A percentile compares a stretch with the other conserved stretches of the same genome.
Conservation (phyloP, 1,284 basidiomycete genomes). For the Boletus albobrunnescens region DNA sequence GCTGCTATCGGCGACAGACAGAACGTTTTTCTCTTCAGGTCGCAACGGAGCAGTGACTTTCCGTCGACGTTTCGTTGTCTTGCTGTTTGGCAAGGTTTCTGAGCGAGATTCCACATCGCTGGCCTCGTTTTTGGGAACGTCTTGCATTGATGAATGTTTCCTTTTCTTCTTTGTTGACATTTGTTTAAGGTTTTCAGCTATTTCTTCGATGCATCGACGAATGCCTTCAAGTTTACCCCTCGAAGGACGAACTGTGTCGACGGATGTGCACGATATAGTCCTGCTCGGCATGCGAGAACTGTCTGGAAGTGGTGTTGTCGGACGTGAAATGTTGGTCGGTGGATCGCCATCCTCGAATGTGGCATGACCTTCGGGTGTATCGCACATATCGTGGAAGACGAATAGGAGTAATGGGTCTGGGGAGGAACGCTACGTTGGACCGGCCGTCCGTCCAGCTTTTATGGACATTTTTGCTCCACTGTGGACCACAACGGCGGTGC, state of each 20-base stretch:
- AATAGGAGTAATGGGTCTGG: not conserved
- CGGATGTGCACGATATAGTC: constrained; percentile 17
- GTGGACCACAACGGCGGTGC: constrained; percentile 7
- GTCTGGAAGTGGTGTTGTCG: constrained; percentile 12
- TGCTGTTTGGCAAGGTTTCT: not conserved
- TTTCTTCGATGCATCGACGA: constrained; percentile 19
- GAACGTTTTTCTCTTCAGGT: not conserved
- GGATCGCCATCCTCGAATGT: not conserved
- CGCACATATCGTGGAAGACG: not conserved
- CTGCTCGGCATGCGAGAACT: constrained; percentile 14
- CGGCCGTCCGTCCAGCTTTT: constrained; percentile 4
- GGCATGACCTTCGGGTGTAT: not conserved
- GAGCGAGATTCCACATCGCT: not conserved
- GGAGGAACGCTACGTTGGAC: not conserved
- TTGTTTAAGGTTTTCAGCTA: constrained; percentile 8
- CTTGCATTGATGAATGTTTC: not conserved
- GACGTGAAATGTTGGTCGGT: not conserved
- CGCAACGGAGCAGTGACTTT: constrained; percentile 1
- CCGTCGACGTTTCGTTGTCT: not conserved
- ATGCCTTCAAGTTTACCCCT: constrained; percentile 12
- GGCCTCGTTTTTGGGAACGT: not conserved
- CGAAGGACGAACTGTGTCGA: constrained; percentile 15
- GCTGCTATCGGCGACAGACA: not conserved
- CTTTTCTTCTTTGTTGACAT: constrained; percentile 9
- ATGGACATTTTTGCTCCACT: not conserved